Conservation (phyloP, 75 land plant species). For the Pseudotsuga menziesii region DNA sequence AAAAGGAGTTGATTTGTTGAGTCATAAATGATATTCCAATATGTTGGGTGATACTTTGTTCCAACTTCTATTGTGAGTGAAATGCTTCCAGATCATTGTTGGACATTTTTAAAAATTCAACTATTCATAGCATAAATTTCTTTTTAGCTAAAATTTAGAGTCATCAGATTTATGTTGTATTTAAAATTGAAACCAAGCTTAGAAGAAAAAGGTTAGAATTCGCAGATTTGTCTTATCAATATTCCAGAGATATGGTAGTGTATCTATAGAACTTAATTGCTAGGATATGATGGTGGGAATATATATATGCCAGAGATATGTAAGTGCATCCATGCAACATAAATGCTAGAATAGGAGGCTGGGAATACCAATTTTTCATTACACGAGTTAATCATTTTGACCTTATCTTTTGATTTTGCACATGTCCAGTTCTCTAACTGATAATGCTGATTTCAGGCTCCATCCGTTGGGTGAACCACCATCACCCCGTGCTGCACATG, state of each 20-base stretch:
- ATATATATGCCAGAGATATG: neutral
- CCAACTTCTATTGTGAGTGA: neutral
- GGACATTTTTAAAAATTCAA: neutral
- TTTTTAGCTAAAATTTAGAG: neutral
- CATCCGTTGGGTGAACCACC: constrained; percentile 52
- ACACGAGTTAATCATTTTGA: neutral
- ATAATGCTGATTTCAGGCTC: constrained; percentile 23
- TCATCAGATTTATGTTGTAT: neutral
- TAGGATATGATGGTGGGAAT: too few species aligned
- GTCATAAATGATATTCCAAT: neutral
- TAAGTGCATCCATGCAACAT: neutral
- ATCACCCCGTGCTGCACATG: constrained; percentile 60
- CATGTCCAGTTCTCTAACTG: neutral
- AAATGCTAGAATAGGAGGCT: neutral
- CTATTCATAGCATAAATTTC: neutral
- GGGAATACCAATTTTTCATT: neutral
- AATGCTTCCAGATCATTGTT: neutral
- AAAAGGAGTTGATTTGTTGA: neutral
- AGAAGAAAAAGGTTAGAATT: neutral
- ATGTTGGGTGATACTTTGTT: neutral
- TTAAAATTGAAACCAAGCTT: neutral
- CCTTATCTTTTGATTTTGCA: neutral
- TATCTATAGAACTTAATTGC: too few species aligned
- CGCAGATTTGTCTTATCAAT: neutral
- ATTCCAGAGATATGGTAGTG: neutral